Evolutionary conservation across 164 flowering plant genomes (phyloP).

Genomic region (Tinospora cordifolia): DNA sequence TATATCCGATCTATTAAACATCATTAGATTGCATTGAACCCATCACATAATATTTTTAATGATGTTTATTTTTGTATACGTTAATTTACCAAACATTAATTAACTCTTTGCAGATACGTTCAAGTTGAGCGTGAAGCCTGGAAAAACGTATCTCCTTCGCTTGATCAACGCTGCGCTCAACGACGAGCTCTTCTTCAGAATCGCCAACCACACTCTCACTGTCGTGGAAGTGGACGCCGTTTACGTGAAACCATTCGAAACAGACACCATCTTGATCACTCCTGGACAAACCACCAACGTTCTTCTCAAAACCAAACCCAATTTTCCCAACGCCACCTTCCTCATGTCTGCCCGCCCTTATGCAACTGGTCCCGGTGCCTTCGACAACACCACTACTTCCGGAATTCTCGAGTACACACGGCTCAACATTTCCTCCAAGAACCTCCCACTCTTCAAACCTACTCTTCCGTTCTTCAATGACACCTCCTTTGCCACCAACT

Average conservation of each 20-base stretch:
- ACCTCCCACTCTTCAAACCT: not conserved
- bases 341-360: constrained; percentile 62
- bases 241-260: constrained; percentile 61
- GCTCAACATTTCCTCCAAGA: no score
- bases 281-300: constrained; percentile 80
- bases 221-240: constrained; percentile 63
- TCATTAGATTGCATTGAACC: no score
- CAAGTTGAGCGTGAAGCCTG: constrained; percentile 59
- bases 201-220: constrained; percentile 21
- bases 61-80: no score
- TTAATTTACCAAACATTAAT: no score
- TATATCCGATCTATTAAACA: no score
- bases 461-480: constrained; percentile 21
- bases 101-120: constrained; percentile 46
- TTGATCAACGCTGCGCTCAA: constrained; percentile 29
- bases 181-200: not conserved
- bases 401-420: constrained; percentile 21
- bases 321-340: constrained; percentile 40
- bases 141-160: constrained; percentile 65
- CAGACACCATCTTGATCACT: constrained; percentile 41
- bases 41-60: no score
- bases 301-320: constrained; percentile 47
- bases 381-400: constrained; percentile 54
- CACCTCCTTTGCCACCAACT: constrained; percentile 20
- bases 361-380: constrained; percentile 45